phyloP scores from a whole-genome alignment of 345 rosid species.

The Eucalyptus victrix region DNA sequence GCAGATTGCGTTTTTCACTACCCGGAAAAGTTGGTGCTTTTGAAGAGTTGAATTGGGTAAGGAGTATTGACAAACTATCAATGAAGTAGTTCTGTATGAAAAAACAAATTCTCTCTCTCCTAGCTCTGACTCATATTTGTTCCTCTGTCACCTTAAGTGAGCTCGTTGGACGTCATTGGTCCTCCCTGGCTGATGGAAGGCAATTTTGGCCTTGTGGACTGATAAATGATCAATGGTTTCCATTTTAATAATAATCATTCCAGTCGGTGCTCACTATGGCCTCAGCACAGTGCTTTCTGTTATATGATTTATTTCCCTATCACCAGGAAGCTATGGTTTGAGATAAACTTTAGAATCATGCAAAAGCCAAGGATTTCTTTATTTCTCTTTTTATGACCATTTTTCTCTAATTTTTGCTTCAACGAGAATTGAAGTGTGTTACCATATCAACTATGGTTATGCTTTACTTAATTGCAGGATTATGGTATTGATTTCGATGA shows the following conservation, averaged over 20 bases:
- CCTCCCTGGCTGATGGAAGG: background rate
- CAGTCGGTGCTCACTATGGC: background rate
- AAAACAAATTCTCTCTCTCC: background rate
- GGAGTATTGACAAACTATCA: background rate
- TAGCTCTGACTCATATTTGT: background rate
- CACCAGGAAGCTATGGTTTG: background rate
- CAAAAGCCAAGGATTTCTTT: background rate
- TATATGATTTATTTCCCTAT: background rate
- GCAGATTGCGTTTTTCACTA: slow-evolving; percentile 82
- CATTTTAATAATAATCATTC: background rate
- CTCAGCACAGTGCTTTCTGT: background rate
- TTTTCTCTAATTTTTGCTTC: background rate
- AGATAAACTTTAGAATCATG: background rate
- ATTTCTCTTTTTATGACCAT: background rate
- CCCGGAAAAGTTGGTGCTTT: slow-evolving; percentile 50
- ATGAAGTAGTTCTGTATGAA: background rate
- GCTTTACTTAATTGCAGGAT: slow-evolving; percentile 31
- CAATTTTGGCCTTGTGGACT: background rate
- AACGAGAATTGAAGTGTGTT: no score
- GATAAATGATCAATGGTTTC: background rate
- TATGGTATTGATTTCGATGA: slow-evolving; percentile 73
- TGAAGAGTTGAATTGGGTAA: slow-evolving; percentile 93
- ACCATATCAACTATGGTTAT: background rate
- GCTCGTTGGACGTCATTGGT: background rate
- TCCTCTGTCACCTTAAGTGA: background rate